phyloP scores from a whole-genome alignment of 148 eudicot genomes.

The Nyssa sinensis region DNA sequence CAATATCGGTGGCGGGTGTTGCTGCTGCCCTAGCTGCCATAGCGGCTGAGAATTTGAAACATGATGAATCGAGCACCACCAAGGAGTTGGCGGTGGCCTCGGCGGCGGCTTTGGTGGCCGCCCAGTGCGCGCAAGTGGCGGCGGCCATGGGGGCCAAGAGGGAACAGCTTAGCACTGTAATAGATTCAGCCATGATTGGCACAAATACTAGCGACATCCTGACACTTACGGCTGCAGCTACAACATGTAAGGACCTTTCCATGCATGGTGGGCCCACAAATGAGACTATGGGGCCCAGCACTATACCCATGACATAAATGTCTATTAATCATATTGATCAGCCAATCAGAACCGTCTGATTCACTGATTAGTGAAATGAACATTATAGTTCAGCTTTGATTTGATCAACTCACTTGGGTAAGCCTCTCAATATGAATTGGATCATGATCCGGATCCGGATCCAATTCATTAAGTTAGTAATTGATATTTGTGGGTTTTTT shows the following conservation, averaged over 20 bases:
- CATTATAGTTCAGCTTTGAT: too few species aligned
- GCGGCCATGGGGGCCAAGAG: constrained; percentile 83
- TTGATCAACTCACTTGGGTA: too few species aligned
- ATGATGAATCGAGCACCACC: constrained; percentile 31
- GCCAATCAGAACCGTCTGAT: too few species aligned
- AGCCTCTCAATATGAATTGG: too few species aligned
- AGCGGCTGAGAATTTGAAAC: constrained; percentile 60
- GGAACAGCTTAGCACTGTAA: constrained; percentile 58
- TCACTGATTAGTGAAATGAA: too few species aligned
- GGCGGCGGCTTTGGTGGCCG: constrained; percentile 84
- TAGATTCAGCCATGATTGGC: constrained; percentile 70
- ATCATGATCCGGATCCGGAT: too few species aligned
- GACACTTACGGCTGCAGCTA: constrained; percentile 83
- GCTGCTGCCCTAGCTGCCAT: constrained; percentile 94
- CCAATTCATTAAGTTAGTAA: too few species aligned
- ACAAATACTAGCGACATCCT: constrained; percentile 71
- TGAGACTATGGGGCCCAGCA: too few species aligned
- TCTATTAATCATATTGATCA: too few species aligned
- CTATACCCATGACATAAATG: too few species aligned
- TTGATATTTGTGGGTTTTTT: too few species aligned
- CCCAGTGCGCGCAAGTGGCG: constrained; percentile 84
- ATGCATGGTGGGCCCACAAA: too few species aligned
- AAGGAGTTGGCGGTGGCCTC: constrained; percentile 72
- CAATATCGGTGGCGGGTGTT: constrained; percentile 85
- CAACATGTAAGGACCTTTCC: constrained; percentile 54